These are phyloP conservation scores for Pseudopyricularia cyperi DNA, from an alignment of 2,329 filamentous ascomycete species.

Conservation along the genomic window DNA sequence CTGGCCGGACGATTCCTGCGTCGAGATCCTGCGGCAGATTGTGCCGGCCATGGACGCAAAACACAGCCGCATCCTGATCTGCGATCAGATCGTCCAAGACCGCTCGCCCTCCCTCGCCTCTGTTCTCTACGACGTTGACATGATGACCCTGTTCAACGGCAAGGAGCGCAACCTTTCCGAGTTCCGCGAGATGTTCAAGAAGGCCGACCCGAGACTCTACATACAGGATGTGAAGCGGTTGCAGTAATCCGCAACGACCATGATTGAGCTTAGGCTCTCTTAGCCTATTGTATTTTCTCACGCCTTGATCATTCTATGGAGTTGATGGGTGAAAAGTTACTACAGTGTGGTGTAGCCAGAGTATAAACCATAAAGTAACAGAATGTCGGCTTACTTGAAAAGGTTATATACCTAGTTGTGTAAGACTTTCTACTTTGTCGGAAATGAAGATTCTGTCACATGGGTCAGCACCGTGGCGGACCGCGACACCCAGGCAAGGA, in stretches of 20 bases:
- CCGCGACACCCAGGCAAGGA: too few relatives aligned
- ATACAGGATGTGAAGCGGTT: background rate
- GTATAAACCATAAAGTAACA: too few relatives aligned
- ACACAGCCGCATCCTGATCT: background rate
- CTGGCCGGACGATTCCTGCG: slow-evolving; percentile 10
- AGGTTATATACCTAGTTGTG: too few relatives aligned
- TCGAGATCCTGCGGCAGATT: slow-evolving; percentile 7
- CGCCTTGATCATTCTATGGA: too few relatives aligned
- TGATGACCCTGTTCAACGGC: background rate
- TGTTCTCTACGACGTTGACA: background rate
- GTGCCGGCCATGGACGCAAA: slow-evolving; percentile 7
- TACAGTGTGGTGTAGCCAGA: too few relatives aligned
- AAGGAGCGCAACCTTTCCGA: background rate
- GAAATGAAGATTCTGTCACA: too few relatives aligned
- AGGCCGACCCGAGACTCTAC: background rate
- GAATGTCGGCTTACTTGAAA: too few relatives aligned
- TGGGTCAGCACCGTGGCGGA: too few relatives aligned
- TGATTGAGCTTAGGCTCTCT: background rate
- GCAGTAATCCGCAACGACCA: background rate
- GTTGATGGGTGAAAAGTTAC: too few relatives aligned
- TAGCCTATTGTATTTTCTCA: too few relatives aligned
- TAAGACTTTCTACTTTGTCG: too few relatives aligned
- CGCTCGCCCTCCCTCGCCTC: background rate
- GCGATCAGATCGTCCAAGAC: background rate
- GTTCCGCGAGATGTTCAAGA: background rate